Evolutionary conservation across 345 rosid species (phyloP).

Genomic region (Cochlearia excelsa): DNA sequence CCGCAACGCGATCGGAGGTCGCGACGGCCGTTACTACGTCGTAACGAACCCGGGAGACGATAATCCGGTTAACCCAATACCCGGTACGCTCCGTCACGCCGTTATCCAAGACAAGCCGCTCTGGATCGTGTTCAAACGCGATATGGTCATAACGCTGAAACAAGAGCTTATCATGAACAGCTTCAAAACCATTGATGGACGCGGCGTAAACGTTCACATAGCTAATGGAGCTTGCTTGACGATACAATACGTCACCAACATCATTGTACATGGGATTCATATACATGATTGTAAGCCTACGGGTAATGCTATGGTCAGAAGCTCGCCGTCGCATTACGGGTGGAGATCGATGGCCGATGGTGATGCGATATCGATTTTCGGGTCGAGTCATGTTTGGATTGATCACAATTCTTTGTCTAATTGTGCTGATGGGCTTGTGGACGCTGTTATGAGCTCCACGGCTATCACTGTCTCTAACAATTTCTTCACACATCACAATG

Average conservation of each 20-base stretch:
- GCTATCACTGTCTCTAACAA: conserved; percentile 76
- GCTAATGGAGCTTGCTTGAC: conserved; percentile 64
- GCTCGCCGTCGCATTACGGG: conserved; percentile 77
- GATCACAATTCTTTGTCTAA: conserved; percentile 88
- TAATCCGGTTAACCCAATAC: conserved; percentile 56
- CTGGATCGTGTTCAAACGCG: conserved; percentile 75
- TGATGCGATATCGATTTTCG: conserved; percentile 45
- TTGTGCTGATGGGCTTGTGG: conserved; percentile 78
- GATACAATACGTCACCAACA: conserved; percentile 61
- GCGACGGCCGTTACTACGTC: conserved; percentile 65
- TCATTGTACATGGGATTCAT: conserved; percentile 68
- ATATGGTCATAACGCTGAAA: conserved; percentile 68
- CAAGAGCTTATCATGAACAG: conserved; percentile 88
- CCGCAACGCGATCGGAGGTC: conserved; percentile 74
- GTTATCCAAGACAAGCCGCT: conserved; percentile 76
- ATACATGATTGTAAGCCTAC: conserved; percentile 71
- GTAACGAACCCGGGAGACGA: conserved; percentile 57
- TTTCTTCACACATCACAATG: conserved; percentile 82
- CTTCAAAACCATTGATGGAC: conserved; percentile 77
- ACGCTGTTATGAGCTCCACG: conserved; percentile 70
- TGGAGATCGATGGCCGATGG: conserved; percentile 80
- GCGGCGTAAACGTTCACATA: conserved; percentile 59
- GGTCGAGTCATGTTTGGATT: conserved; percentile 59
- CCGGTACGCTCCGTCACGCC: conserved; percentile 80
- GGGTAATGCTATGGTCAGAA: conserved; percentile 79